A percentile compares a stretch with the other conserved stretches of the same genome.
Conservation (phyloP, 225 moss, liverwort and hornwort genomes). For the Polytrichum formosum region DNA sequence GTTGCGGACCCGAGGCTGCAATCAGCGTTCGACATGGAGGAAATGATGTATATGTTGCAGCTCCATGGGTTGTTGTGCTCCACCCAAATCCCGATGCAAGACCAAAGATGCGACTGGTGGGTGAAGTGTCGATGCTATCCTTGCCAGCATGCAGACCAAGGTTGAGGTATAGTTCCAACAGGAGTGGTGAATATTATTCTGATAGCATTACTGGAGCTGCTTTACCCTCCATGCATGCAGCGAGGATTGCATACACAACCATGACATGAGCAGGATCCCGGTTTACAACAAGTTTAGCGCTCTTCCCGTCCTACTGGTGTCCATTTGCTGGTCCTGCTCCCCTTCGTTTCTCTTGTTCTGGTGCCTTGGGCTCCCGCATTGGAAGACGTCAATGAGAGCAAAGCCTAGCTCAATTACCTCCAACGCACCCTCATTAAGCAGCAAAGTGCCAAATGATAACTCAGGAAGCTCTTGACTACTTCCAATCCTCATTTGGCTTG, state of each 20-base stretch:
- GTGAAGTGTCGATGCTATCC: slow-evolving; percentile 24
- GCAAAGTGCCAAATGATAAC: neutral
- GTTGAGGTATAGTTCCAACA: too few species aligned
- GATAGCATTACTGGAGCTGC: too few species aligned
- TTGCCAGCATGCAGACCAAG: neutral
- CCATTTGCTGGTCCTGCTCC: too few species aligned
- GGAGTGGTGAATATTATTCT: too few species aligned
- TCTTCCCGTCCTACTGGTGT: too few species aligned
- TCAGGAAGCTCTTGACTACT: too few species aligned
- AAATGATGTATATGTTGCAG: slow-evolving; percentile 9
- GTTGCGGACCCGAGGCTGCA: slow-evolving; percentile 8
- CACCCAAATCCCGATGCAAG: slow-evolving; percentile 22
- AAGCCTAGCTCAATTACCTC: slow-evolving; percentile 76
- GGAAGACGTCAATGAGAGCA: slow-evolving; percentile 93
- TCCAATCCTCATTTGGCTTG: too few species aligned
- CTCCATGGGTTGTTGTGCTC: slow-evolving; percentile 29
- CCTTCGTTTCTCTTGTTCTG: too few species aligned
- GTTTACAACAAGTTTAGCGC: too few species aligned
- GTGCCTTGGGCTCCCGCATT: slow-evolving; percentile 18
- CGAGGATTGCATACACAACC: too few species aligned
- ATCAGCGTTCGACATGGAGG: slow-evolving; percentile 5
- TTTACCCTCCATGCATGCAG: too few species aligned
- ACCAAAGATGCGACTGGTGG: slow-evolving; percentile 37
- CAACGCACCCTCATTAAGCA: slow-evolving; percentile 70
- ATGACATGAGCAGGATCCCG: too few species aligned